Percentiles rank a stretch among this genome's conserved stretches.
Evolutionary conservation across 768 basidiomycete species (phyloP).

Genomic region (Boletus vinaceobasis): DNA sequence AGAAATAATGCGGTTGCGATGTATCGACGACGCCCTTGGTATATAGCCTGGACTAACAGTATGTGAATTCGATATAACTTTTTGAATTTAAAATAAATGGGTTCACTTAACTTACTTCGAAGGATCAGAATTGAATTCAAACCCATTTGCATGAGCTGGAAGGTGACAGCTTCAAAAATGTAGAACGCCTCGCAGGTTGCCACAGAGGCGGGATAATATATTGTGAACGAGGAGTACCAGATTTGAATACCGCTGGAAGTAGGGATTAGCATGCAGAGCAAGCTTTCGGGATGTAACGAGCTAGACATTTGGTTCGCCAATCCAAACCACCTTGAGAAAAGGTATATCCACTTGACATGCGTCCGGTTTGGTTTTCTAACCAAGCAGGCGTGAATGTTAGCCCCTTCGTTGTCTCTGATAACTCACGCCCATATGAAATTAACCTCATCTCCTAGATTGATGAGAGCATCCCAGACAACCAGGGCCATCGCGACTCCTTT

Average conservation of each 20-base stretch:
- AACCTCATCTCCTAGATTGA: conserved; percentile 17
- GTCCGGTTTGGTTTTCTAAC: conserved; percentile 6
- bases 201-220: neutral
- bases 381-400: neutral
- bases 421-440: conserved; percentile 23
- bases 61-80: neutral
- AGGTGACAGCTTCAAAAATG: neutral
- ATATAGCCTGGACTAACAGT: conserved; percentile 14
- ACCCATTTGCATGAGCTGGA: conserved; percentile 12
- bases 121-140: conserved; percentile 16
- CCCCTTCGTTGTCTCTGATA: neutral
- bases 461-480: conserved; percentile 15
- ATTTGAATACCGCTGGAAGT: conserved; percentile 2
- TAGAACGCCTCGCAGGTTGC: conserved; percentile 4
- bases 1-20: neutral
- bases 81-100: neutral
- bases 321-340: conserved; percentile 25
- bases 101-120: conserved; percentile 14
- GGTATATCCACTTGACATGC: conserved; percentile 19
- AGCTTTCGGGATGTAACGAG: neutral
- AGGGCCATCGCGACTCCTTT: conserved; percentile 9
- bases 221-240: neutral
- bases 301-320: conserved; percentile 14
- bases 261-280: neutral
- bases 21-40: conserved; percentile 1